These are phyloP conservation scores for Chamaecrista fasciculata DNA, from an alignment of 306 rosid genomes.

Conservation along the genomic window DNA sequence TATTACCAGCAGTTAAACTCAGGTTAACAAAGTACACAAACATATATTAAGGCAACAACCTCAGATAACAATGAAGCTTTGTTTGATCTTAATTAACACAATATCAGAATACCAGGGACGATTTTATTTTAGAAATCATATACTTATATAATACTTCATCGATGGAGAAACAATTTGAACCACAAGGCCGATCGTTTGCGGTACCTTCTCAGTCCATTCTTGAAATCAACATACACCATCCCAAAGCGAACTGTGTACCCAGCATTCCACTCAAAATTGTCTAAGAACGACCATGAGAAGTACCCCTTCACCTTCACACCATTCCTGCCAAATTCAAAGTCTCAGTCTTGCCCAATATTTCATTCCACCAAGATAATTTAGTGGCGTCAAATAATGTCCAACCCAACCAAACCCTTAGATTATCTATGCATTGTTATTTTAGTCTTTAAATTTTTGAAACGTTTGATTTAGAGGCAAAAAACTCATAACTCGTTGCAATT, in stretches of 20 bases:
- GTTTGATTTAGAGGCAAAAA: no score
- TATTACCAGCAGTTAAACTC: no score
- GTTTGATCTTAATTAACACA: no score
- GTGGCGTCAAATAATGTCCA: no score
- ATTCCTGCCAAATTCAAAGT: constrained; percentile 36
- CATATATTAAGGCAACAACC: not conserved
- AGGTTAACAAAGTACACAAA: not conserved
- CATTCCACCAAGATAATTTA: not conserved
- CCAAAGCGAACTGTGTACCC: constrained; percentile 65
- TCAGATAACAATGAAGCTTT: not conserved
- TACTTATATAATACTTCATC: not conserved
- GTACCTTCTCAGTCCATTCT: constrained; percentile 46
- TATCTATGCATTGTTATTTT: no score
- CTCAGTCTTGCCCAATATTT: constrained; percentile 11
- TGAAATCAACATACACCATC: constrained; percentile 54
- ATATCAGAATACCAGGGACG: no score
- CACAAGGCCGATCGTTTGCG: constrained; percentile 63
- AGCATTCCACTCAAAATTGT: constrained; percentile 56
- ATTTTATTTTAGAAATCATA: no score
- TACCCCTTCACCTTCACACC: constrained; percentile 68
- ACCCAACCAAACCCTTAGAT: no score
- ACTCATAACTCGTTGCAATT: no score
- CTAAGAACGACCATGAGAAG: constrained; percentile 72
- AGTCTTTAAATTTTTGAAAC: no score
- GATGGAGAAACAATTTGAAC: constrained; percentile 55